Conservation (phyloP, 257 asterid genomes). For the Forsythia suspensa region DNA sequence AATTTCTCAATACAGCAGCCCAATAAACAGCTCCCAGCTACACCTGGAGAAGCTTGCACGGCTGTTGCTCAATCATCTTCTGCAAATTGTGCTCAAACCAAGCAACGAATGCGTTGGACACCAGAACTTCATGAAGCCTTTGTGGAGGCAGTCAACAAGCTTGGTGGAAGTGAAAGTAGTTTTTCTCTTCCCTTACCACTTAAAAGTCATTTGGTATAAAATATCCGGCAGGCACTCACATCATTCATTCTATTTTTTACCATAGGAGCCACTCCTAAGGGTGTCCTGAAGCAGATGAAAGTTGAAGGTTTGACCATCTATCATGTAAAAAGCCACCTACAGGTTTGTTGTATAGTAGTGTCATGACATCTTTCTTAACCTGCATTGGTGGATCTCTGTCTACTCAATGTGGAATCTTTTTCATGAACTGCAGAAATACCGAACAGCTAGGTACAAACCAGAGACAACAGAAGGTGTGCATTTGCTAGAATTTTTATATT, state of each 20-base stretch:
- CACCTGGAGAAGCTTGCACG: constrained; percentile 50
- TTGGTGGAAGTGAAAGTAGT: constrained; percentile 94
- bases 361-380: constrained; percentile 7
- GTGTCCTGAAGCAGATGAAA: constrained; percentile 51
- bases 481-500: constrained; percentile 15
- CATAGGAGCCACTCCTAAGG: constrained; percentile 70
- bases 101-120: constrained; percentile 97
- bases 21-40: constrained; percentile 41
- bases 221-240: constrained; percentile 12
- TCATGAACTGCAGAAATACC: constrained; percentile 72
- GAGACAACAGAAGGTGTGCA: constrained; percentile 75
- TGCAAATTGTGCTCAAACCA: constrained; percentile 60
- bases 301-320: constrained; percentile 54
- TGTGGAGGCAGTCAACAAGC: constrained; percentile 83
- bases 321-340: constrained; percentile 59
- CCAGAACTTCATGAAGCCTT: constrained; percentile 88
- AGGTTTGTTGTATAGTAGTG: constrained; percentile 40
- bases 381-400: constrained; percentile 18
- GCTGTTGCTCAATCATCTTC: constrained; percentile 58
- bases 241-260: constrained; percentile 12
- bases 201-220: constrained; percentile 16
- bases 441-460: constrained; percentile 87
- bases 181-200: constrained; percentile 15
- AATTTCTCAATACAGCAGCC: constrained; percentile 47
- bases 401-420: constrained; percentile 21